Conservation (phyloP, 2,329 filamentous ascomycete species). For the Exserohilum rostratum region DNA sequence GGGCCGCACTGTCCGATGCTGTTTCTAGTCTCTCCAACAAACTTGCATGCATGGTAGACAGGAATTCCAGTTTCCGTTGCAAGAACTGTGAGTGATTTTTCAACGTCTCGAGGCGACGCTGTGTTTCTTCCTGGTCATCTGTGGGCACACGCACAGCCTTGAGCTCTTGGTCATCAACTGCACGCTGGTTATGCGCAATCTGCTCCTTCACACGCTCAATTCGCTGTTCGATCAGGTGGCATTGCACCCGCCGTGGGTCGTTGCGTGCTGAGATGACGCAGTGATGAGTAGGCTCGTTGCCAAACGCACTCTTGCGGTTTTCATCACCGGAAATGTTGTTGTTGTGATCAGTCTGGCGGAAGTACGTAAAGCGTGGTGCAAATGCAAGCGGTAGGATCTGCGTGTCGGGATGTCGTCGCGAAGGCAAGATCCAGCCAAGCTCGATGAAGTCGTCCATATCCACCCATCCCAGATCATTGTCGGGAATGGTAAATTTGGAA, state of each 20-base stretch:
- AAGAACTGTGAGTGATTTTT: constrained; percentile 63
- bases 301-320: constrained; percentile 85
- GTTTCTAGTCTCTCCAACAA: constrained; percentile 62
- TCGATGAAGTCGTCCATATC: constrained; percentile 99
- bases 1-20: constrained; percentile 59
- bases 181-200: constrained; percentile 73
- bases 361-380: constrained; percentile 95
- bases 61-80: constrained; percentile 63
- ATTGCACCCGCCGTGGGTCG: constrained; percentile 87
- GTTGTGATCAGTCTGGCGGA: constrained; percentile 92
- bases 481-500: constrained; percentile 91
- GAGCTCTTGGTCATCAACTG: constrained; percentile 77
- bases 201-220: constrained; percentile 80
- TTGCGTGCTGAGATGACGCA: constrained; percentile 82
- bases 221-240: constrained; percentile 80
- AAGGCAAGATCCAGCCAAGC: constrained; percentile 91
- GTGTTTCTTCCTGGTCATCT: constrained; percentile 58
- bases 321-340: constrained; percentile 80
- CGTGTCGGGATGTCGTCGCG: constrained; percentile 87
- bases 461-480: constrained; percentile 95
- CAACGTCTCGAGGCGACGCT: constrained; percentile 62
- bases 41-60: constrained; percentile 63
- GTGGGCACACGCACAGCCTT: constrained; percentile 61
- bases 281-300: constrained; percentile 88
- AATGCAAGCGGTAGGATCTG: constrained; percentile 92